These are phyloP conservation scores for Colletotrichum brevisporum DNA, from an alignment of 2,329 filamentous ascomycete species.

Conservation along the genomic window DNA sequence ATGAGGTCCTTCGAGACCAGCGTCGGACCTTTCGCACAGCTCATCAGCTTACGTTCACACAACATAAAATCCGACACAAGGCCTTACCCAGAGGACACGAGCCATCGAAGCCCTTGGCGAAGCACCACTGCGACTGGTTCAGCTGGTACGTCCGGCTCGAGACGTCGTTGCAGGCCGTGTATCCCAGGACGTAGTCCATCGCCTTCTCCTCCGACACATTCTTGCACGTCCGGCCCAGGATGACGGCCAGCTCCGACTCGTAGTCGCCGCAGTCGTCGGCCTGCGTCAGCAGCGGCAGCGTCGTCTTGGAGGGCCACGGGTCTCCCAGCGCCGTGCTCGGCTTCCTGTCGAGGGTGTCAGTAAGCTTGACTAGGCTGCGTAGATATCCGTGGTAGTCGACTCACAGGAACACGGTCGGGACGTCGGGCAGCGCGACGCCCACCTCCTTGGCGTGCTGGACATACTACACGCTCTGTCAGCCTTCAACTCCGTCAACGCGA, in stretches of 20 bases:
- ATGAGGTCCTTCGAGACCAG: constrained; percentile 61
- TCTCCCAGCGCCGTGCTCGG: constrained; percentile 67
- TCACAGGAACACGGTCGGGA: constrained; percentile 70
- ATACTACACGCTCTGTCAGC: constrained; percentile 46
- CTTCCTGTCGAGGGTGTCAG: constrained; percentile 53
- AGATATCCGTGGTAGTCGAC: neutral
- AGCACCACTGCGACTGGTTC: constrained; percentile 68
- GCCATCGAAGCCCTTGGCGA: constrained; percentile 71
- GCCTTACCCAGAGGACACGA: constrained; percentile 60
- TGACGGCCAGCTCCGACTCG: constrained; percentile 70
- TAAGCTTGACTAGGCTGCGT: neutral
- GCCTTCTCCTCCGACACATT: constrained; percentile 71
- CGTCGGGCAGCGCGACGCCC: constrained; percentile 63
- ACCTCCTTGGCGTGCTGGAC: constrained; percentile 61
- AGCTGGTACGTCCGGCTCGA: constrained; percentile 71
- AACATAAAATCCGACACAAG: neutral
- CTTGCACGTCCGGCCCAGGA: constrained; percentile 65
- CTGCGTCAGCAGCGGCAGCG: constrained; percentile 65
- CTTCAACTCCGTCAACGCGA: neutral
- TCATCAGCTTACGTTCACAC: neutral
- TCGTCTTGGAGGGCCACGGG: constrained; percentile 65
- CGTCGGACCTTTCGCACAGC: constrained; percentile 56
- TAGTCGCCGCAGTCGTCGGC: constrained; percentile 69
- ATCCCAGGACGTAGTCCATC: constrained; percentile 73
- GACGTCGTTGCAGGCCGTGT: constrained; percentile 75